Evolutionary conservation across 2,329 filamentous ascomycete genomes (phyloP).

Genomic region (Aaosphaeria pasadenensis): DNA sequence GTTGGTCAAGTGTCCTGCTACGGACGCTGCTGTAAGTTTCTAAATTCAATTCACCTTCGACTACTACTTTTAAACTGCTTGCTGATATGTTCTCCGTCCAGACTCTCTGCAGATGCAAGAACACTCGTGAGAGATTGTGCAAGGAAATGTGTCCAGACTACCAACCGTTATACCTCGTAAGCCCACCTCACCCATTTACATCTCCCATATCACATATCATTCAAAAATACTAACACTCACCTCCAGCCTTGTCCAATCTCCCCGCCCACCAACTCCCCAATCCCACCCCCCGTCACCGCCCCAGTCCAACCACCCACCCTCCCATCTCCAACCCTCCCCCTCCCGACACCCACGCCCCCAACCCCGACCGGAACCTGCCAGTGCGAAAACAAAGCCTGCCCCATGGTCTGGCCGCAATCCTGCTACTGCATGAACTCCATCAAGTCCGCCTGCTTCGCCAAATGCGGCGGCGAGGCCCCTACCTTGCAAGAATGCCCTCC

Average conservation of each 20-base stretch:
- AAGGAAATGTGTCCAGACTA: constrained; percentile 21
- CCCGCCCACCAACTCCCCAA: neutral
- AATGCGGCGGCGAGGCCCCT: constrained; percentile 24
- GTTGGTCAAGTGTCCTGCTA: constrained; percentile 21
- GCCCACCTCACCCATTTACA: neutral
- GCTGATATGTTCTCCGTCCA: constrained; percentile 1
- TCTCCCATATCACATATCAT: too few species aligned
- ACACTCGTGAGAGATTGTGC: constrained; percentile 21
- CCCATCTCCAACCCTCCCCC: neutral
- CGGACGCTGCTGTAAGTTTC: constrained; percentile 16
- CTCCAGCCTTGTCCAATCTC: constrained; percentile 11
- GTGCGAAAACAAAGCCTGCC: constrained; percentile 18
- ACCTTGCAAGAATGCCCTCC: constrained; percentile 6
- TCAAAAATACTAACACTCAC: too few species aligned
- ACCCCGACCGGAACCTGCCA: constrained; percentile 12
- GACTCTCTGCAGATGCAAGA: constrained; percentile 27
- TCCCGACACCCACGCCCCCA: constrained; percentile 2
- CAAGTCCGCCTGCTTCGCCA: constrained; percentile 19
- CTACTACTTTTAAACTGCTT: neutral
- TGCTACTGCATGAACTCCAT: constrained; percentile 27
- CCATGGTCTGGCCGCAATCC: constrained; percentile 20
- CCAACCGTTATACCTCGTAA: constrained; percentile 10
- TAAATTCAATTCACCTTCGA: neutral
- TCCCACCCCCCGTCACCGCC: neutral
- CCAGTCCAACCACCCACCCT: neutral